Base-by-base conservation (phyloP, 2,329 filamentous ascomycete genomes). In the Teratosphaeria gauchensis region DNA sequence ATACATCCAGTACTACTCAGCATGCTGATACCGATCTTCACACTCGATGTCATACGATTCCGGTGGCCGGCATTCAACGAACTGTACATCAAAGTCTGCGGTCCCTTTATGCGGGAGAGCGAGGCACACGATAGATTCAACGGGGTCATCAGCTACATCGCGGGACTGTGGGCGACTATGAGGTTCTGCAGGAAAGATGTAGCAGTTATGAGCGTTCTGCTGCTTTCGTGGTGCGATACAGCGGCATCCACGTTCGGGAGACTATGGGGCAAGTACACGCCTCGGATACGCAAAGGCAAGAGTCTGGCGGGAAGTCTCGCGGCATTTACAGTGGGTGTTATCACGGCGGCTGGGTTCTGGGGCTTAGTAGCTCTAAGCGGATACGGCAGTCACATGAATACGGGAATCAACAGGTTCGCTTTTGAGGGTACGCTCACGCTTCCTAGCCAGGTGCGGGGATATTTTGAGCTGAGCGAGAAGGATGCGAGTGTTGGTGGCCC, bases 161-260 rank as follows among this genome's bases (percentile, higher is more conserved):
- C 96, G 7, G 94, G 94, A 58, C 87, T 91, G 31, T 96, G 91
- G 85, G 81, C 86, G 33, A 90, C 92, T 16, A 83, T 97, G 64
- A 84, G 84, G 65, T 90, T 90, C 72, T 90, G 95, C 73, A 90
- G 92, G 63, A 99, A 97, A 76, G 94, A 99, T 68, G 83, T 99
- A 28, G 91, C 87, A 7, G 87, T 95, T 54, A 87, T 97, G 79
- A 86, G 88, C 61, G 88, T 97, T 51, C 79, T 99, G 68, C 82
- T 99, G 48, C 83, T 99, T 28, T 95, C 89, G 70, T 99, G 94
- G 94, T 99, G 94, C 75, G 94, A 99, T 73, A 97, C 94, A 1
- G 94, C 94, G 38, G 94, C 94, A 55, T 94, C 88, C 71, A 99
- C 94, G 0, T 92, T 99, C 70, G 94, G 94, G 56, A 84, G 94